These are phyloP conservation scores for Elsinoe fawcettii DNA, from an alignment of 2,329 filamentous ascomycete species.

Conservation along the genomic window DNA sequence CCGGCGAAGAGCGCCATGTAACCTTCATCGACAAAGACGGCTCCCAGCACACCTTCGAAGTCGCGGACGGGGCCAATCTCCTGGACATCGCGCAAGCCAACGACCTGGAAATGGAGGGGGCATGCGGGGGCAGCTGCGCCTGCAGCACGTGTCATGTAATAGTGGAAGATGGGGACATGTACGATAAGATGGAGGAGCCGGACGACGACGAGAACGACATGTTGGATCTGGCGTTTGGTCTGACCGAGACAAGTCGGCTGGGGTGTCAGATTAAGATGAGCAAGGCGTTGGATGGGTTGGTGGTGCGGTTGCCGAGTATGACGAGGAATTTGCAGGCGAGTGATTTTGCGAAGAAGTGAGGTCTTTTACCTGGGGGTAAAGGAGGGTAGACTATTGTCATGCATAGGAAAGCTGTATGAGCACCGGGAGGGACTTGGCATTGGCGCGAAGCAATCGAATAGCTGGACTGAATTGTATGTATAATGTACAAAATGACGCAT, in stretches of 20 bases:
- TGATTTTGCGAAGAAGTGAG: constrained; percentile 57
- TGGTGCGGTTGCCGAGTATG: constrained; percentile 82
- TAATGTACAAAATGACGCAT: constrained; percentile 6
- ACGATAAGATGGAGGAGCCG: constrained; percentile 37
- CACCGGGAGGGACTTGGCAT: not conserved
- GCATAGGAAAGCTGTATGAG: not conserved
- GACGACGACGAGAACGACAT: constrained; percentile 63
- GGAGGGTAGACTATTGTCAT: no score
- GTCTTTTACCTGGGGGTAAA: not conserved
- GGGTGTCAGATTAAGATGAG: constrained; percentile 91
- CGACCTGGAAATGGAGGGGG: constrained; percentile 96
- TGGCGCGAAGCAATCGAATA: not conserved
- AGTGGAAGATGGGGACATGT: constrained; percentile 60
- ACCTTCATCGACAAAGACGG: constrained; percentile 93
- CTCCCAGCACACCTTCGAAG: constrained; percentile 65
- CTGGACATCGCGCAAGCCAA: constrained; percentile 91
- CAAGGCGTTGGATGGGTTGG: constrained; percentile 78
- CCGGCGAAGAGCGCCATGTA: constrained; percentile 83
- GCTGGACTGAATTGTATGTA: not conserved
- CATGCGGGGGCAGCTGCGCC: constrained; percentile 88
- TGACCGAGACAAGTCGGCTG: constrained; percentile 76
- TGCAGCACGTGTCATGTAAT: constrained; percentile 93
- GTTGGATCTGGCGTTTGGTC: constrained; percentile 81
- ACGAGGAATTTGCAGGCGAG: constrained; percentile 92
- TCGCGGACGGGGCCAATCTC: constrained; percentile 81